phyloP scores from a whole-genome alignment of 2,329 filamentous ascomycete species.

The Diaporthe capsici region DNA sequence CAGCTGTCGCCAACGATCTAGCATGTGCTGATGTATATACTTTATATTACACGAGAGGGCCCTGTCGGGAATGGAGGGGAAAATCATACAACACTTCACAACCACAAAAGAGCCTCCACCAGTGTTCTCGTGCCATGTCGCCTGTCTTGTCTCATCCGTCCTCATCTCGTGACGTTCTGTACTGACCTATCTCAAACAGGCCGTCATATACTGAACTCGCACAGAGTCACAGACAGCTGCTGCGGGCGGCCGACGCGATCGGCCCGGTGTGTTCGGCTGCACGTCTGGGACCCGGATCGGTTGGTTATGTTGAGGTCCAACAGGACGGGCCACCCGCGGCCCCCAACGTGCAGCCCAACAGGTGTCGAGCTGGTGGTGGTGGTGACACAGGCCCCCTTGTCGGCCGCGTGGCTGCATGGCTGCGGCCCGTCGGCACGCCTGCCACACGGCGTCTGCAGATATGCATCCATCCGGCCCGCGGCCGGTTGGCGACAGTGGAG shows the following conservation, averaged over 20 bases:
- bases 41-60: not conserved
- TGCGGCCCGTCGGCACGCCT: not conserved
- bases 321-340: not conserved
- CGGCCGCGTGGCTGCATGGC: not conserved
- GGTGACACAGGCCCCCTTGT: not conserved
- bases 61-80: too few species aligned
- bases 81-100: not conserved
- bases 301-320: not conserved
- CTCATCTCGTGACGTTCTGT: not conserved
- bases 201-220: not conserved
- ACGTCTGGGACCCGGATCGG: not conserved
- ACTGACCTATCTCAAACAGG: not conserved
- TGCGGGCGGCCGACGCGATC: not conserved
- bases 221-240: not conserved
- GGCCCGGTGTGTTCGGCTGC: not conserved
- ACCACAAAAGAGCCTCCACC: not conserved
- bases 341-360: not conserved
- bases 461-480: not conserved
- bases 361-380: too few species aligned
- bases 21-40: conserved; percentile 29
- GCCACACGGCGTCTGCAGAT: not conserved
- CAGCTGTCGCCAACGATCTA: conserved; percentile 31
- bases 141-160: not conserved
- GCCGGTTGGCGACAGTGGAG: not conserved
- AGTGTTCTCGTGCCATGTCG: not conserved